Conservation (phyloP, 345 rosid genomes). For the Diplotaxis tenuifolia region DNA sequence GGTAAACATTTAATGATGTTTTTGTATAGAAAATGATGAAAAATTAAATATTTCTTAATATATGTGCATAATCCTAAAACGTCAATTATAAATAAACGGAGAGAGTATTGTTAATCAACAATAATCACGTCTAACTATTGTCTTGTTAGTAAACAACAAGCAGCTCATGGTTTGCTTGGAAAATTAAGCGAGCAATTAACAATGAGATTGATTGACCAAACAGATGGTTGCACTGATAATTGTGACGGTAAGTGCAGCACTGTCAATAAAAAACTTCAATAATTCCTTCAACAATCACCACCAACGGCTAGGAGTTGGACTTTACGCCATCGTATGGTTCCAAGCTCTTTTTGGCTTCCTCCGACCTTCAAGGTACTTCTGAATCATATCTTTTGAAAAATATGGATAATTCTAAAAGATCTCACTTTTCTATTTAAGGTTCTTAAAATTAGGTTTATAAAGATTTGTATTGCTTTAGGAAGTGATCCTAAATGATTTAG, state of each 20-base stretch:
- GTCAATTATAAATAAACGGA: too few relatives aligned
- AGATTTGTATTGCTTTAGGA: not conserved
- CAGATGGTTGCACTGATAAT: slow-evolving; percentile 63
- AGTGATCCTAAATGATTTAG: not conserved
- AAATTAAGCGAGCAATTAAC: slow-evolving; percentile 5
- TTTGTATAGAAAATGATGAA: too few relatives aligned
- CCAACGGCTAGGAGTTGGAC: slow-evolving; percentile 65
- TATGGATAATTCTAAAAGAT: not conserved
- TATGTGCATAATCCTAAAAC: too few relatives aligned
- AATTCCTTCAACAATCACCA: slow-evolving; percentile 76
- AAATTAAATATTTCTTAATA: too few relatives aligned
- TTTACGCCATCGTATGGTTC: slow-evolving; percentile 69
- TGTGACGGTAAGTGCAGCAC: slow-evolving; percentile 58
- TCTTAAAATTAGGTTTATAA: not conserved
- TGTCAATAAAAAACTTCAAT: slow-evolving; percentile 74
- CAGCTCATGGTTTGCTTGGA: slow-evolving; percentile 12
- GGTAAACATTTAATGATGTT: too few relatives aligned
- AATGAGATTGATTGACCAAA: not conserved
- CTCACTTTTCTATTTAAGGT: not conserved
- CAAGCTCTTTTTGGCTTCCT: slow-evolving; percentile 63
- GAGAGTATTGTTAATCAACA: not conserved
- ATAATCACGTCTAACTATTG: not conserved
- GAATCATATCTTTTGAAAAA: not conserved
- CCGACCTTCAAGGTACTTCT: slow-evolving; percentile 62
- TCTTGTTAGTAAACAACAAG: not conserved